Conservation (phyloP, 2,329 filamentous ascomycete genomes). For the Magnaporthales sp. region DNA sequence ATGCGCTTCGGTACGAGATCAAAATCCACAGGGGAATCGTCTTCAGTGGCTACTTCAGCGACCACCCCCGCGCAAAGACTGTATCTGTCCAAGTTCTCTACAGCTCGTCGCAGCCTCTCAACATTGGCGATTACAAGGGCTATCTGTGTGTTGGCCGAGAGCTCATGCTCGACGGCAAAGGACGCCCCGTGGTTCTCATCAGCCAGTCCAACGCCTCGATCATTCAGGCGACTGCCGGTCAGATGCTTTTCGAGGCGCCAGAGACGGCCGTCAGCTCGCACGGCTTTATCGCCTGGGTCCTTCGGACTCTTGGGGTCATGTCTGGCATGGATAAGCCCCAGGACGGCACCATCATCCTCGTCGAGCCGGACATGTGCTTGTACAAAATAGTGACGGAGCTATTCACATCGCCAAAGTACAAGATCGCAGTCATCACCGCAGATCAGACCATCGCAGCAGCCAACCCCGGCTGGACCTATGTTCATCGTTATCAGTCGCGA, state of each 20-base stretch:
- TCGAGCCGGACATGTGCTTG: slow-evolving; percentile 24
- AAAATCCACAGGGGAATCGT: background rate
- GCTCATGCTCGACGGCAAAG: slow-evolving; percentile 12
- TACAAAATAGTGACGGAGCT: slow-evolving; percentile 5
- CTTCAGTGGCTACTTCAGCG: background rate
- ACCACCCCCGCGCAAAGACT: no score
- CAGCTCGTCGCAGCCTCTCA: slow-evolving; percentile 24
- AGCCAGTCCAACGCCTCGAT: slow-evolving; percentile 25
- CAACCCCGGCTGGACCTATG: background rate
- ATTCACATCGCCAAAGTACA: background rate
- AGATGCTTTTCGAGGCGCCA: slow-evolving; percentile 6
- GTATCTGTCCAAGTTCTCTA: slow-evolving; percentile 26
- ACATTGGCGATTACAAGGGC: slow-evolving; percentile 9
- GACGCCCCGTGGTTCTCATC: slow-evolving; percentile 17
- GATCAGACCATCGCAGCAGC: background rate
- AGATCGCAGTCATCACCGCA: background rate
- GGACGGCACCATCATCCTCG: slow-evolving; percentile 16
- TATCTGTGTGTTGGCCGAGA: slow-evolving; percentile 26
- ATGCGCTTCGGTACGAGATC: background rate
- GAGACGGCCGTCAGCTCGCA: slow-evolving; percentile 10
- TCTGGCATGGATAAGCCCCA: slow-evolving; percentile 3
- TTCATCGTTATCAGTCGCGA: slow-evolving; percentile 19
- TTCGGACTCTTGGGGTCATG: slow-evolving; percentile 15
- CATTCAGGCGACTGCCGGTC: slow-evolving; percentile 14
- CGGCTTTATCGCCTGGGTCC: slow-evolving; percentile 15